Evolutionary conservation across 441 rosid genomes (phyloP), one percentile per base, ranked within the genome.

Genomic region (Populus trichocarpa): DNA sequence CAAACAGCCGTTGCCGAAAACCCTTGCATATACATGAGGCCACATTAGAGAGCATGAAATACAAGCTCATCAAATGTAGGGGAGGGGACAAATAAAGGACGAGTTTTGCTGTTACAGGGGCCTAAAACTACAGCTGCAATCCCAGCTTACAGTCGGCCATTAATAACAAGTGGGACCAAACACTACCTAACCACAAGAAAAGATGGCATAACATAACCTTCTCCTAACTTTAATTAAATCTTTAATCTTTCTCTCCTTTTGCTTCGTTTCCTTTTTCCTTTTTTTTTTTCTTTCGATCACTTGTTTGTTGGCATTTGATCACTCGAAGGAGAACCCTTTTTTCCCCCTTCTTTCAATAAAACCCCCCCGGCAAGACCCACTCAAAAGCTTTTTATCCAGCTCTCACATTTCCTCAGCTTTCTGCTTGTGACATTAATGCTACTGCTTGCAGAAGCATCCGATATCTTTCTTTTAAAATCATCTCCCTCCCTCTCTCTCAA

Each of bases 141-240:
- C 76, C 84, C 66, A 61, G 66, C 82, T 74, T 50, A 18, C 66
- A 80, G 83, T 81, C 71, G 81, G 85, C 86, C 85, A 78, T 85
- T 81, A 64, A 84, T 71, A 35, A 53, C 8, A 6, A 1, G 85
- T 84, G 87, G 91, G 85, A 67, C 85, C 87, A 79, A 75, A 46
- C 81, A 75, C 84, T 63, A 88, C 89, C 88, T 77, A 88, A 84
- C 88, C 83, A 14, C 63, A 20, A 53, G 30, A 69, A 87, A 80
- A 75, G 28, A 53, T 74, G 84, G 75, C 85, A 75, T 78, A 6
- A 69, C 82, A 40, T 65, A 61, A 26, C 69, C 75, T 67, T 59
- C 20, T 66, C 35, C 14, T 36, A 23, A 22, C 74, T 74, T 71
- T 66, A 30, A 11, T 72, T 63, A 5, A 14, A 38, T 32, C 13